Percentiles rank a stretch among this genome's conserved stretches.
phyloP scores from a whole-genome alignment of 2,329 filamentous ascomycete species.

The Phialemonium atrogriseum region DNA sequence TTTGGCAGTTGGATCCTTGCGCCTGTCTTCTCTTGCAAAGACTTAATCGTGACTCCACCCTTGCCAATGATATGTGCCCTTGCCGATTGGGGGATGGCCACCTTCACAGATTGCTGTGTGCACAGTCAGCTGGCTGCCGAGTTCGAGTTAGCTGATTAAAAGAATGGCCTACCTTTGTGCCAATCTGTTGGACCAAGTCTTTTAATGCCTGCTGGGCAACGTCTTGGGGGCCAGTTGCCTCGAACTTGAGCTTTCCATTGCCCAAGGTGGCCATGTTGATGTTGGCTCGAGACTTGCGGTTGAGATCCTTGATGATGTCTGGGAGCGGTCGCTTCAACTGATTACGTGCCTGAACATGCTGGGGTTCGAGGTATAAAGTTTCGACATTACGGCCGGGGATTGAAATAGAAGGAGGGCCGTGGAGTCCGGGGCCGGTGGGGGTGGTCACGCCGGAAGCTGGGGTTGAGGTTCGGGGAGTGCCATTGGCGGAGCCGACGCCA shows the following conservation, averaged over 20 bases:
- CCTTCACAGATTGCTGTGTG: constrained; percentile 48
- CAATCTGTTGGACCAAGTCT: constrained; percentile 82
- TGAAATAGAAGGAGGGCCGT: constrained; percentile 49
- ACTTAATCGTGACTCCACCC: constrained; percentile 81
- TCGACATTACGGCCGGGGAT: constrained; percentile 81
- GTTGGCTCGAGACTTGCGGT: constrained; percentile 80
- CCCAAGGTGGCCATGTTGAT: constrained; percentile 70
- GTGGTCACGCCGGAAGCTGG: constrained; percentile 52
- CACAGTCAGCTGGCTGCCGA: too few relatives aligned
- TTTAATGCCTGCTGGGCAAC: constrained; percentile 81
- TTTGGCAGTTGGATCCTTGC: constrained; percentile 87
- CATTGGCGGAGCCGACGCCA: constrained; percentile 44
- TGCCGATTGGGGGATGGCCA: constrained; percentile 75
- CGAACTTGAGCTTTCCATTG: constrained; percentile 68
- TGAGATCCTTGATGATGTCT: constrained; percentile 86
- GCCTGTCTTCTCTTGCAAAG: constrained; percentile 81
- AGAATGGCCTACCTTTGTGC: constrained; percentile 58
- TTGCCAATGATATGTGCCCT: constrained; percentile 90
- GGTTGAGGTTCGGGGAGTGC: constrained; percentile 52
- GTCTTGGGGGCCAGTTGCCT: constrained; percentile 75
- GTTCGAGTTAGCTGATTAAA: too few relatives aligned
- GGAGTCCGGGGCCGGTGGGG: constrained; percentile 25
- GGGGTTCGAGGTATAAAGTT: constrained; percentile 62
- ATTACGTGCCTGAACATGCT: constrained; percentile 65
- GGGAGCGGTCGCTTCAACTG: constrained; percentile 78